Evolutionary conservation across 2,329 filamentous ascomycete species (phyloP), one percentile per base, ranked within the genome.

Genomic region (Fusarium concolor): DNA sequence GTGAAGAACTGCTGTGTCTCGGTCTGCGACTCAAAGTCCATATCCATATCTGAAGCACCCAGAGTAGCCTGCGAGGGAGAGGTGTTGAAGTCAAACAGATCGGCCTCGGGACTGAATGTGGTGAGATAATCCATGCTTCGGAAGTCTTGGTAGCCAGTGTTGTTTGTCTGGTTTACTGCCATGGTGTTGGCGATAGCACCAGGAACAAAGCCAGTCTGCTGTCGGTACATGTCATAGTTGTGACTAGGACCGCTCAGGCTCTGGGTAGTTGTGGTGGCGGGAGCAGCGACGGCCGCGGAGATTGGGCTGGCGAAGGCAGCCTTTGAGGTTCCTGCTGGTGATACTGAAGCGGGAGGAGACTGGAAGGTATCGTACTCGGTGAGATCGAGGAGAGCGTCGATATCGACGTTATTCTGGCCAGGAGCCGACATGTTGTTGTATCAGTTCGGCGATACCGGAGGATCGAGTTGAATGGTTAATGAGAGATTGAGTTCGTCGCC

Each of bases 151-250:
- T 85, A 89, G 51, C 84, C 85, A 43, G 83, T 80, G 72, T 89
- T 83, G 75, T 85, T 84, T 43, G 79, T 76, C 75, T 91, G 86
- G 78, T 92, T 94, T 73, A 96, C 87, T 35, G 92, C 91, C 76
- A 96, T 87, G 14, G 94, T 92, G 79, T 88, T 92, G 41, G 91
- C 89, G 67, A 96, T 84, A 52, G 93, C 94, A 65, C 94, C 94
- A 2, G 93, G 90, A 0, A 96, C 93, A 29, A 97, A 89, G 67
- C 94, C 94, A 5, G 96, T 97, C 83, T 97, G 94, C 78, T 99
- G 96, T 82, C 93, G 92, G 83, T 97, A 96, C 76, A 93, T 89
- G 75, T 94, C 92, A 84, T 98, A 98, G 80, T 97, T 93, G 82
- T 97, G 94, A 79, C 93, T 97, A 10, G 96, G 95, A 35, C 89